A percentile compares a stretch with the other conserved stretches of the same genome.
phyloP scores from a whole-genome alignment of 805 yeast genomes.

The Wickerhamomyces rabaulensis region DNA sequence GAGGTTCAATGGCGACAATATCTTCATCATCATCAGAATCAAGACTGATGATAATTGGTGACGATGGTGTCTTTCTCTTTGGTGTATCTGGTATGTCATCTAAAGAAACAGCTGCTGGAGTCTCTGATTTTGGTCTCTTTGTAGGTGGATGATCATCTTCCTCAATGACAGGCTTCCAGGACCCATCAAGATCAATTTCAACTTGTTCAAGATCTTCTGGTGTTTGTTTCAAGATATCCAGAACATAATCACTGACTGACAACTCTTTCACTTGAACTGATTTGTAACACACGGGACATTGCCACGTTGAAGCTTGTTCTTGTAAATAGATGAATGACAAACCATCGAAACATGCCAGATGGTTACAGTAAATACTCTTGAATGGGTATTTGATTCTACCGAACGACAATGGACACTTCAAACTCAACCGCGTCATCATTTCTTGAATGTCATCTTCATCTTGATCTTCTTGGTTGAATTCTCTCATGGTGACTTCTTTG shows the following conservation, averaged over 20 bases:
- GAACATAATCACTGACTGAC: slow-evolving; percentile 69
- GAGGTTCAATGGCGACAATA: slow-evolving; percentile 7
- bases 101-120: slow-evolving; percentile 2
- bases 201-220: slow-evolving; percentile 57
- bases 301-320: slow-evolving; percentile 77
- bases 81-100: neutral
- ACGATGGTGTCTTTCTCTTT: slow-evolving; percentile 6
- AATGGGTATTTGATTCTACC: slow-evolving; percentile 67
- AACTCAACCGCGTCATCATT: slow-evolving; percentile 56
- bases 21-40: slow-evolving; percentile 47
- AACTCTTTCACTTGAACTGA: slow-evolving; percentile 49
- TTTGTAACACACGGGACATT: slow-evolving; percentile 76
- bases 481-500: slow-evolving; percentile 41
- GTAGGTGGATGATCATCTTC: slow-evolving; percentile 18
- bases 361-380: slow-evolving; percentile 66
- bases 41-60: slow-evolving; percentile 41
- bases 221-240: slow-evolving; percentile 52
- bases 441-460: slow-evolving; percentile 71
- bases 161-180: slow-evolving; percentile 48
- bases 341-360: slow-evolving; percentile 87
- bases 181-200: slow-evolving; percentile 64
- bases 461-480: slow-evolving; percentile 39
- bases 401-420: slow-evolving; percentile 77
- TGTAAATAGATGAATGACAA: slow-evolving; percentile 69
- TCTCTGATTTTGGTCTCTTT: slow-evolving; percentile 1